Percentiles rank a stretch among this genome's conserved stretches.
phyloP scores from a whole-genome alignment of 2,329 filamentous ascomycete species.

The Trichoderma atroviride region DNA sequence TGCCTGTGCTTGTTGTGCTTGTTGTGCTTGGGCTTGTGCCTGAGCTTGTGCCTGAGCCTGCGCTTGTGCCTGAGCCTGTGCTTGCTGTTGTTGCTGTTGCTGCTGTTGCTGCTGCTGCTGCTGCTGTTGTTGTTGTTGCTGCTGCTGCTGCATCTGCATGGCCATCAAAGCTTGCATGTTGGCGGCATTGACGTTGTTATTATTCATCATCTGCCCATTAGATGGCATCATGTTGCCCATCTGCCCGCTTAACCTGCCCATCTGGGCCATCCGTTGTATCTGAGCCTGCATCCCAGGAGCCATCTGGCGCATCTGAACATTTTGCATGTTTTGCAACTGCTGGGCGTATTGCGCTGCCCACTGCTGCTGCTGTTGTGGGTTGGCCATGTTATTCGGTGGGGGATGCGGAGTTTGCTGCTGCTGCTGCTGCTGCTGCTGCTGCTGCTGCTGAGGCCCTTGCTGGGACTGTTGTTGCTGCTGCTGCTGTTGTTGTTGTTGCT shows the following conservation, averaged over 20 bases:
- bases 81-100: slow-evolving; percentile 20
- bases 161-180: slow-evolving; percentile 46
- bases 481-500: slow-evolving; percentile 45
- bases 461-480: slow-evolving; percentile 40
- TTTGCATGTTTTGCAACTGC: slow-evolving; percentile 47
- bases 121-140: slow-evolving; percentile 35
- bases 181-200: slow-evolving; percentile 35
- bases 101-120: slow-evolving; percentile 32
- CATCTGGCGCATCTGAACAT: slow-evolving; percentile 40
- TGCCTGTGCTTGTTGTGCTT: slow-evolving; percentile 42
- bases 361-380: slow-evolving; percentile 47
- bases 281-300: slow-evolving; percentile 45
- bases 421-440: slow-evolving; percentile 34
- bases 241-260: slow-evolving; percentile 37
- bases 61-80: slow-evolving; percentile 27
- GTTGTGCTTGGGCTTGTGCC: slow-evolving; percentile 63
- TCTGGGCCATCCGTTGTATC: slow-evolving; percentile 44
- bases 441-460: slow-evolving; percentile 35
- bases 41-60: not conserved
- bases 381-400: slow-evolving; percentile 46
- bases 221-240: slow-evolving; percentile 46
- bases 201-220: slow-evolving; percentile 43
- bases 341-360: slow-evolving; percentile 50
- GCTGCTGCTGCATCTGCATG: slow-evolving; percentile 41
- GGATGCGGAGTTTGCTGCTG: slow-evolving; percentile 39